phyloP scores from a whole-genome alignment of 2,329 filamentous ascomycete genomes.

The Cladosporium sp. region DNA sequence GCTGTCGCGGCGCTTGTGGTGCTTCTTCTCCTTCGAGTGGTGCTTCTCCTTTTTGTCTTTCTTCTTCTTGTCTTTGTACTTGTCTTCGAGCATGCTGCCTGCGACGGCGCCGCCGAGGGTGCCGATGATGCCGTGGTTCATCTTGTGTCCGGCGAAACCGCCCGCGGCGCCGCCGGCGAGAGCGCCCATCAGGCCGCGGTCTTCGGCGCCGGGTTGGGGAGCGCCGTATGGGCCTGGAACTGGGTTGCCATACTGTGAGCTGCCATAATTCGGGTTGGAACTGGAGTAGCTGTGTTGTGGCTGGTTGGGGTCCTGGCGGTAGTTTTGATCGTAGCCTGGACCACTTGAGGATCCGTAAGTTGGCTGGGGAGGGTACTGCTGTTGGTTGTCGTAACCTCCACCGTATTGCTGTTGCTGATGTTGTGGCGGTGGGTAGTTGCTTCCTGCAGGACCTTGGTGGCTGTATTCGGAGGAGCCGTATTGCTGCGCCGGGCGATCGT shows the following conservation, averaged over 20 bases:
- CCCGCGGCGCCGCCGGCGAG: constrained; percentile 59
- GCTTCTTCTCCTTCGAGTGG: constrained; percentile 33
- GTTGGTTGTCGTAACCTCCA: constrained; percentile 25
- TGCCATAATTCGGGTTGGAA: neutral
- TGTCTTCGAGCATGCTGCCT: constrained; percentile 57
- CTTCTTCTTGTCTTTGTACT: constrained; percentile 44
- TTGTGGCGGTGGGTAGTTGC: constrained; percentile 10
- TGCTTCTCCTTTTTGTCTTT: constrained; percentile 40
- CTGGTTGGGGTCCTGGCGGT: constrained; percentile 23
- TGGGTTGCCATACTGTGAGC: constrained; percentile 17
- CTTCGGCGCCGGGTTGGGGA: constrained; percentile 37
- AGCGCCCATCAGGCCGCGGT: constrained; percentile 58
- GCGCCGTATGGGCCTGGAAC: constrained; percentile 19
- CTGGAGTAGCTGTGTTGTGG: constrained; percentile 17
- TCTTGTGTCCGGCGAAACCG: constrained; percentile 57
- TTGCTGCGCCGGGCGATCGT: constrained; percentile 20
- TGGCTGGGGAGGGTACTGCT: constrained; percentile 18
- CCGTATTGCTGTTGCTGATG: constrained; percentile 22
- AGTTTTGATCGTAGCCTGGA: constrained; percentile 15
- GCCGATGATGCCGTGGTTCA: constrained; percentile 59
- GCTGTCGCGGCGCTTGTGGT: constrained; percentile 21
- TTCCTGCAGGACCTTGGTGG: constrained; percentile 1
- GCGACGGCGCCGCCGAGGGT: constrained; percentile 58
- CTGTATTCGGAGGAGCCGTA: constrained; percentile 16
- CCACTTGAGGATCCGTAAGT: constrained; percentile 8